Evolutionary conservation across 768 basidiomycete species (phyloP), one percentile per base, ranked within the genome.

Genomic region (Boletales sp.): DNA sequence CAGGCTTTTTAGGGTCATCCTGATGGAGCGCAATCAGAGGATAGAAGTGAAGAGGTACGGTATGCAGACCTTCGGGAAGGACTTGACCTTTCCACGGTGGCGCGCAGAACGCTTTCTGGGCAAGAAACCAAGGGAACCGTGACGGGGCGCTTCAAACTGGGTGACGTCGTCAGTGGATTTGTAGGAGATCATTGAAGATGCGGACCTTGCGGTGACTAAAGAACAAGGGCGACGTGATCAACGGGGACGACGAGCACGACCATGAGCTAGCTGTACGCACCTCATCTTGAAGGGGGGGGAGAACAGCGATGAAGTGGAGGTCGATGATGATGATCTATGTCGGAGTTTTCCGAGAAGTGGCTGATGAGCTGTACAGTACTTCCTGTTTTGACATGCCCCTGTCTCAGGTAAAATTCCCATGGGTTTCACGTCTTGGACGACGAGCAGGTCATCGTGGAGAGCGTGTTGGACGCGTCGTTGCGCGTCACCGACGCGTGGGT

Each of bases 1-100:
- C 93, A 50, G 91, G 93, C 74, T 96, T 96, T 81, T 94, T 97
- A 75, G 94, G 84, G 80, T 99, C 95, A 84, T 99, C 96, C 95
- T 96, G 60, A 41, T 49, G 43, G 18, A 32, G 25, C 15, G 28
- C 13, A 48, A 34, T 54, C 14, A 65, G 52, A 30, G n/a, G 33
- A 32, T 34, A 41, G n/a, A 43, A 34, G 39, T 17, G n/a, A 37
- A 39, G 32, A 19, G 0, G 35, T 2, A 31, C 3, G 10, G 4
- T 8, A 8, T 33, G 63, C 84, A 53, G 56, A 92, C 94, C 86
- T 86, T 94, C 68, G 96, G 96, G 87, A 98, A 99, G 57, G 94
- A 84, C 84, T 99, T 99, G 74, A 97, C 94, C 81, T 94, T 94
- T 72, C 95, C 95, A 63, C 95, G 87, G 77, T 97, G 95, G 69